These are phyloP conservation scores for Pseudevernia furfuracea DNA, from an alignment of 495 filamentous ascomycete species.

Conservation along the genomic window DNA sequence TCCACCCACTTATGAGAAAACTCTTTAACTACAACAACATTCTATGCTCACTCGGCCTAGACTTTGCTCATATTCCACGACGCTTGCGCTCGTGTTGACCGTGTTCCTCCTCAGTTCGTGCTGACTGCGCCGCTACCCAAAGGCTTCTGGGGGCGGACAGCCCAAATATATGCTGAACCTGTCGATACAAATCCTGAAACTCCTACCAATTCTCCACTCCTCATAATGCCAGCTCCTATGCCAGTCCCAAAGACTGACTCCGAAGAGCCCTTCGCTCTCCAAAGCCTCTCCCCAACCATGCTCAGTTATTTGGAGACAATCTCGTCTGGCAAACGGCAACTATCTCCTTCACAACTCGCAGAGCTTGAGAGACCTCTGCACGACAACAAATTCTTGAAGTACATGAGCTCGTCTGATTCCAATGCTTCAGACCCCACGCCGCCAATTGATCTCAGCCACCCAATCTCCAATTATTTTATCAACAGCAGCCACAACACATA, in stretches of 20 bases:
- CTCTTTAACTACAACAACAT: background rate
- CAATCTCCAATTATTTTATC: conserved; percentile 82
- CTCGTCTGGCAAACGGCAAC: conserved; percentile 14
- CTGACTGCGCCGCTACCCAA: background rate
- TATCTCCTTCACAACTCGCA: conserved; percentile 18
- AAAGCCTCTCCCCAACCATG: conserved; percentile 22
- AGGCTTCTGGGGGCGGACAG: background rate
- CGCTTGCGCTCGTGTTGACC: background rate
- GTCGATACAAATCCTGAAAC: background rate
- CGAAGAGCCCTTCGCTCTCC: background rate
- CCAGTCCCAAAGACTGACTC: background rate
- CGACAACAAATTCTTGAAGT: conserved; percentile 43
- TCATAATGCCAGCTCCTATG: conserved; percentile 5
- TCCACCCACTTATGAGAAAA: background rate
- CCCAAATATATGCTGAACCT: background rate
- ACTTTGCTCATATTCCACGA: background rate
- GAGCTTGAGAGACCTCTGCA: conserved; percentile 15
- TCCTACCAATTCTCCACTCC: background rate
- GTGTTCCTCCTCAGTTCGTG: background rate
- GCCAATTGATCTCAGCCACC: conserved; percentile 50
- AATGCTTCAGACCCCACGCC: conserved; percentile 34
- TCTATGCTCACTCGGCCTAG: background rate
- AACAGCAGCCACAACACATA: conserved; percentile 95
- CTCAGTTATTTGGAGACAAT: conserved; percentile 20
- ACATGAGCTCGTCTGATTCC: conserved; percentile 52